Conservation (phyloP, 1,139 yeast species). For the Diutina mesorugosa region DNA sequence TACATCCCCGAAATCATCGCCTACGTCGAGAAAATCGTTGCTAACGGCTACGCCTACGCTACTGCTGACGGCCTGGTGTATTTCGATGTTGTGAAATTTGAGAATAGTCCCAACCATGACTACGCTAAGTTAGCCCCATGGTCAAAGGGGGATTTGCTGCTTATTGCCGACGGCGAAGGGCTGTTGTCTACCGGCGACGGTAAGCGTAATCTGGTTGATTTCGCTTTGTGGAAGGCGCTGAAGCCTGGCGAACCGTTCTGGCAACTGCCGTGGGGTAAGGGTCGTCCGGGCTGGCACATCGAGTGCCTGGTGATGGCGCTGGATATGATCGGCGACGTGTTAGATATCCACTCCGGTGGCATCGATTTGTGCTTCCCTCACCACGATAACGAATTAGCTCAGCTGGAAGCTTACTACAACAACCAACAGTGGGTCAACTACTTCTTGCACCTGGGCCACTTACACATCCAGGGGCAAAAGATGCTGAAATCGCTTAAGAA, state of each 20-base stretch:
- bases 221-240: slow-evolving; percentile 93
- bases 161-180: slow-evolving; percentile 94
- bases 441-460: slow-evolving; percentile 91
- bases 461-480: slow-evolving; percentile 96
- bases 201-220: slow-evolving; percentile 70
- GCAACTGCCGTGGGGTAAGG: slow-evolving; percentile 93
- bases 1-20: slow-evolving; percentile 84
- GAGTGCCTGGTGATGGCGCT: slow-evolving; percentile 99
- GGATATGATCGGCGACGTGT: slow-evolving; percentile 65
- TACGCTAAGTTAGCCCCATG: slow-evolving; percentile 97
- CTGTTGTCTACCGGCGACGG: slow-evolving; percentile 44
- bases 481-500: slow-evolving; percentile 94
- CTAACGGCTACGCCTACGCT: slow-evolving; percentile 73
- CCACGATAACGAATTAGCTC: slow-evolving; percentile 97
- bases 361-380: slow-evolving; percentile 98
- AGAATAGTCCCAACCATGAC: slow-evolving; percentile 53
- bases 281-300: slow-evolving; percentile 99
- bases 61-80: slow-evolving; percentile 88
- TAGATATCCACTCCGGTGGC: slow-evolving; percentile 97
- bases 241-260: slow-evolving; percentile 97
- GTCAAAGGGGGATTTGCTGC: slow-evolving; percentile 82
- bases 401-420: slow-evolving; percentile 85
- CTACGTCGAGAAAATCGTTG: slow-evolving; percentile 63
- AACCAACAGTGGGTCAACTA: slow-evolving; percentile 94
- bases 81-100: slow-evolving; percentile 79